Evolutionary conservation across 352 stramenopile genomes (phyloP).

Genomic region (Peronospora tabacina): DNA sequence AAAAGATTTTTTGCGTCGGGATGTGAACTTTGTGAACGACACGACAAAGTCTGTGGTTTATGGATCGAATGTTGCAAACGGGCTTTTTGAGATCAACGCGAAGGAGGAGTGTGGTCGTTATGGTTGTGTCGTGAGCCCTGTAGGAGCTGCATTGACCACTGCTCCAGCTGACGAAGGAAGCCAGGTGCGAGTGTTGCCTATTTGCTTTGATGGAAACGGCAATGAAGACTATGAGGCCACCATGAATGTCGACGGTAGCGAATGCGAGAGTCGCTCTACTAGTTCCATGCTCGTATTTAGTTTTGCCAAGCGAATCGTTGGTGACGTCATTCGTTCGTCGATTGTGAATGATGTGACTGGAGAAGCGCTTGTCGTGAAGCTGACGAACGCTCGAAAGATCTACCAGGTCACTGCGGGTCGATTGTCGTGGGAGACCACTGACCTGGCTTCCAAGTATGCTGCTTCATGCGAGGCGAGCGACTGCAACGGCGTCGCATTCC

Average conservation of each 20-base stretch:
- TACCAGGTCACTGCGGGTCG: slow-evolving; percentile 41
- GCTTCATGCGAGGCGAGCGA: slow-evolving; percentile 23
- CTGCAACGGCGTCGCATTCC: slow-evolving; percentile 31
- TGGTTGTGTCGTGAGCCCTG: slow-evolving; percentile 39
- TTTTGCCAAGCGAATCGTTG: slow-evolving; percentile 44
- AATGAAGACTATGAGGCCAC: slow-evolving; percentile 31
- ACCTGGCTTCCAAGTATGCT: slow-evolving; percentile 29
- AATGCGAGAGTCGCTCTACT: slow-evolving; percentile 25
- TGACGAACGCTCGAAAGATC: slow-evolving; percentile 38
- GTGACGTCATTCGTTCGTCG: slow-evolving; percentile 33
- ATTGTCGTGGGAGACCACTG: slow-evolving; percentile 31
- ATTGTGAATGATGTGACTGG: slow-evolving; percentile 5
- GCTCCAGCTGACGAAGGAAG: slow-evolving; percentile 35
- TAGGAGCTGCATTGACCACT: slow-evolving; percentile 22
- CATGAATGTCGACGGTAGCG: slow-evolving; percentile 19
- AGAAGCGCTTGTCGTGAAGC: slow-evolving; percentile 22
- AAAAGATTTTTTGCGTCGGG: slow-evolving; percentile 29
- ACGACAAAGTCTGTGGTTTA: slow-evolving; percentile 34
- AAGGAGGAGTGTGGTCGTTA: slow-evolving; percentile 48
- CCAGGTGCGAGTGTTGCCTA: slow-evolving; percentile 38
- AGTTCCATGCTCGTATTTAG: slow-evolving; percentile 45
- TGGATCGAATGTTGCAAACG: slow-evolving; percentile 13
- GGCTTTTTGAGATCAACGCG: slow-evolving; percentile 46
- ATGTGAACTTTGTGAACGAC: slow-evolving; percentile 24
- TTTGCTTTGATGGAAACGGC: slow-evolving; percentile 30